A percentile compares a stretch with the other conserved stretches of the same genome.
phyloP scores from a whole-genome alignment of 139 green algal species.

The Nannochloris sp. region DNA sequence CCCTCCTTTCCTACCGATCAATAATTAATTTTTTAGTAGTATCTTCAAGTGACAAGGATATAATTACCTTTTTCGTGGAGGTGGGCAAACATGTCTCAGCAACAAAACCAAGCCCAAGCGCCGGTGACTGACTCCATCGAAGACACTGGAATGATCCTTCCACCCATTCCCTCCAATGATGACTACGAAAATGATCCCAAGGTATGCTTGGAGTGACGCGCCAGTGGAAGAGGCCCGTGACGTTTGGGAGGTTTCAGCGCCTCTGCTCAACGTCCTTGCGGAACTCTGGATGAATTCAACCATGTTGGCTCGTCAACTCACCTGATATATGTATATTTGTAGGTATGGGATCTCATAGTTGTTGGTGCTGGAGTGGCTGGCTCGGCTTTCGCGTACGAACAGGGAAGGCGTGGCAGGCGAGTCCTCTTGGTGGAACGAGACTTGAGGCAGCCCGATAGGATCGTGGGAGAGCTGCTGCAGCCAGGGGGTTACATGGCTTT shows the following conservation, averaged over 20 bases:
- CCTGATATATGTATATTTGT: not conserved
- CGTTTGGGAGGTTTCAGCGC: no score
- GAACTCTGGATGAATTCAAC: no score
- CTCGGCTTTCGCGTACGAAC: slow-evolving; percentile 70
- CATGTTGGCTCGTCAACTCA: no score
- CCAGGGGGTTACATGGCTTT: slow-evolving; percentile 89
- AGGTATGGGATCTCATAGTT: slow-evolving; percentile 89
- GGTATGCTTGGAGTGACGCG: not conserved
- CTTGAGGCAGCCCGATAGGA: slow-evolving; percentile 87
- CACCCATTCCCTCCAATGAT: slow-evolving; percentile 20
- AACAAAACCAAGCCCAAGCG: not conserved
- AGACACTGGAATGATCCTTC: slow-evolving; percentile 25
- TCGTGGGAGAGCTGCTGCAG: slow-evolving; percentile 98
- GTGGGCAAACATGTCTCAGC: no score
- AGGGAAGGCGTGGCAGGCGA: slow-evolving; percentile 56
- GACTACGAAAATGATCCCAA: slow-evolving; percentile 17
- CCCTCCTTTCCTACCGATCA: no score
- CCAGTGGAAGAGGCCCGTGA: no score
- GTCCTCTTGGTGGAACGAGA: slow-evolving; percentile 91
- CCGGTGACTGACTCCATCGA: not conserved
- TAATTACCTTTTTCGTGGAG: no score
- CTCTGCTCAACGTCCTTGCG: no score
- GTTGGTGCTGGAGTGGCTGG: slow-evolving; percentile 91
- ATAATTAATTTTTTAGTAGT: no score
- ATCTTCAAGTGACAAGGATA: no score